Conservation (phyloP, 164 flowering plant species). For the Tinospora cordifolia region DNA sequence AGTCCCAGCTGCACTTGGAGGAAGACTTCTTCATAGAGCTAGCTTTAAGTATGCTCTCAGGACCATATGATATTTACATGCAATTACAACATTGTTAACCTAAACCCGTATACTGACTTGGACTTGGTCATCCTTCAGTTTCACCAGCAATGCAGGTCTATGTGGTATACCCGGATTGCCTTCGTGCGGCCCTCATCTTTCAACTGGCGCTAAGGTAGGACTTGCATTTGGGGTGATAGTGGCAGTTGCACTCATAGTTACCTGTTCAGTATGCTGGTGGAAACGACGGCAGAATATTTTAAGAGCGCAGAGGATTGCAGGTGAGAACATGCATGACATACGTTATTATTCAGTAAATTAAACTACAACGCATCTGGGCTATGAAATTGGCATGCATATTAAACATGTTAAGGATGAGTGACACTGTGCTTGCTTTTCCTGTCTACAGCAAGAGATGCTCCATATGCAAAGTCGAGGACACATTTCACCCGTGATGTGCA, state of each 20-base stretch:
- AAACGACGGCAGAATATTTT: constrained; percentile 90
- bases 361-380: background rate
- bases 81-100: background rate
- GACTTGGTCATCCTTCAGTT: constrained; percentile 38
- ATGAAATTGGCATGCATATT: background rate
- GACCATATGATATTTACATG: background rate
- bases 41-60: constrained; percentile 77
- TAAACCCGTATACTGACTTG: background rate
- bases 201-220: constrained; percentile 66
- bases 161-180: constrained; percentile 95
- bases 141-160: constrained; percentile 84
- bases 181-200: constrained; percentile 77
- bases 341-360: background rate
- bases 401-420: background rate
- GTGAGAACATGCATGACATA: constrained; percentile 26
- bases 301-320: constrained; percentile 72
- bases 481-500: constrained; percentile 82
- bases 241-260: constrained; percentile 38
- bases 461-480: constrained; percentile 91
- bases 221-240: constrained; percentile 46
- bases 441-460: constrained; percentile 87
- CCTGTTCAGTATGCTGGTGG: constrained; percentile 66
- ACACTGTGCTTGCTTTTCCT: background rate
- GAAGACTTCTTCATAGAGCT: constrained; percentile 84
- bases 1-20: constrained; percentile 84